Percentiles rank a stretch among this genome's conserved stretches.
Conservation (phyloP, 2,329 filamentous ascomycete genomes). For the Pseudocercospora eumusae region DNA sequence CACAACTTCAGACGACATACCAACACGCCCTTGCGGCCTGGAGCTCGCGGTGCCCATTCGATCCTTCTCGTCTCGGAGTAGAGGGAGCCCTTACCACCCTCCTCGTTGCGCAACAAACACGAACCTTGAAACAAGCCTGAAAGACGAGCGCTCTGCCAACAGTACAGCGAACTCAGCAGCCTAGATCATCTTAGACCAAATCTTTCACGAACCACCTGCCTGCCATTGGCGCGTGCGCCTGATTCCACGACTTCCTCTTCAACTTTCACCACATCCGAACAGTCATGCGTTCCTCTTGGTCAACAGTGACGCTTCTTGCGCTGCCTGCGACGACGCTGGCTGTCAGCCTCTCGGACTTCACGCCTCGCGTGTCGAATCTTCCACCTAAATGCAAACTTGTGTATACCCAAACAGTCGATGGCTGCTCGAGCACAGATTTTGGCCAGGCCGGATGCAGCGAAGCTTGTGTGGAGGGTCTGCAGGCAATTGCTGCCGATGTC, state of each 20-base stretch:
- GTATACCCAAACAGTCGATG: constrained; percentile 46
- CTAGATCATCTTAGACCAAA: neutral
- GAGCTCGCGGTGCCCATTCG: constrained; percentile 20
- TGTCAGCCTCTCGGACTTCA: constrained; percentile 51
- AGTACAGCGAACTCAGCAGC: too few species aligned
- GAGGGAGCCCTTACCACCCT: constrained; percentile 12
- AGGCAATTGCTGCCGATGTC: constrained; percentile 41
- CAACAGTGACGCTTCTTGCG: constrained; percentile 26
- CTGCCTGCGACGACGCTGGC: constrained; percentile 35
- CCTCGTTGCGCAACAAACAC: neutral
- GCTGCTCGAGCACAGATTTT: constrained; percentile 47
- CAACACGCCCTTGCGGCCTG: constrained; percentile 23
- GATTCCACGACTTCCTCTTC: neutral
- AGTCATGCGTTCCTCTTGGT: neutral
- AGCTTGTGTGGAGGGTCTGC: constrained; percentile 46
- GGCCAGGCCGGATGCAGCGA: constrained; percentile 42
- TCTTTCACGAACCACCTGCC: neutral
- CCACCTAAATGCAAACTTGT: constrained; percentile 43
- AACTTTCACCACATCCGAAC: neutral
- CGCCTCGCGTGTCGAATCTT: constrained; percentile 45
- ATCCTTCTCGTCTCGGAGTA: constrained; percentile 7
- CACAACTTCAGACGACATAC: constrained; percentile 1
- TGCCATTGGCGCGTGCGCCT: neutral
- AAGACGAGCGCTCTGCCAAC: too few species aligned
- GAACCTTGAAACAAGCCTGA: constrained; percentile 3